phyloP scores from a whole-genome alignment of 164 flowering plant genomes.

The Dillenia suffruticosa region DNA sequence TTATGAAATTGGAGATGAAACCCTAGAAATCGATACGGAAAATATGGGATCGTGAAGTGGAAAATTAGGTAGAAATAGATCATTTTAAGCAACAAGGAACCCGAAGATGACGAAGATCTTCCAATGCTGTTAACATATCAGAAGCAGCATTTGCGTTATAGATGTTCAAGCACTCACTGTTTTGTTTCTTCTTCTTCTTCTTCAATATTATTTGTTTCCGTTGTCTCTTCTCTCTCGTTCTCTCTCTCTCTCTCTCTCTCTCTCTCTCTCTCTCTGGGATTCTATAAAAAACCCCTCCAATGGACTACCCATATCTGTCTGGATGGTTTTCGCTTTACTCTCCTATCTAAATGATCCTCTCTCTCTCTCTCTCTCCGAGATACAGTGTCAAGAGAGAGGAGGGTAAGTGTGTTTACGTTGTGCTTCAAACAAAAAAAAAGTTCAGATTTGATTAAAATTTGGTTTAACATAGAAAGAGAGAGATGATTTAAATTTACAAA shows the following conservation, averaged over 20 bases:
- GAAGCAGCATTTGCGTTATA: conserved; percentile 4
- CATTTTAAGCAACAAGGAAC: too few species aligned
- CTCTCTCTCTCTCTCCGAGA: conserved; percentile 2
- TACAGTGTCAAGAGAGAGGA: neutral
- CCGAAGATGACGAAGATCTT: too few species aligned
- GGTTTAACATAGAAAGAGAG: neutral
- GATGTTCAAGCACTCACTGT: conserved; percentile 9
- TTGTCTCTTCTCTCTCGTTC: neutral
- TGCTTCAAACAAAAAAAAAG: neutral
- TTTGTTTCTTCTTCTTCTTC: conserved; percentile 8
- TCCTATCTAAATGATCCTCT: conserved; percentile 3
- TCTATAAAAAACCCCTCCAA: neutral
- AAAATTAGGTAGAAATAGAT: too few species aligned
- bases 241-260: neutral
- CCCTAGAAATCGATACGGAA: too few species aligned
- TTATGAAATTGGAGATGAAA: too few species aligned
- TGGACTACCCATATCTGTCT: neutral
- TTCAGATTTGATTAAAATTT: neutral
- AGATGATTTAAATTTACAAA: too few species aligned
- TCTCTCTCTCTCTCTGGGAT: neutral
- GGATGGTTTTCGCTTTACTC: conserved; percentile 14
- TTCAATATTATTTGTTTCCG: neutral
- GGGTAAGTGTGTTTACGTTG: neutral
- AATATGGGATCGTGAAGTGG: too few species aligned
- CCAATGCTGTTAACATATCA: too few species aligned